Conservation (phyloP, 106 monocot species). For the Apostasia ramifera region DNA sequence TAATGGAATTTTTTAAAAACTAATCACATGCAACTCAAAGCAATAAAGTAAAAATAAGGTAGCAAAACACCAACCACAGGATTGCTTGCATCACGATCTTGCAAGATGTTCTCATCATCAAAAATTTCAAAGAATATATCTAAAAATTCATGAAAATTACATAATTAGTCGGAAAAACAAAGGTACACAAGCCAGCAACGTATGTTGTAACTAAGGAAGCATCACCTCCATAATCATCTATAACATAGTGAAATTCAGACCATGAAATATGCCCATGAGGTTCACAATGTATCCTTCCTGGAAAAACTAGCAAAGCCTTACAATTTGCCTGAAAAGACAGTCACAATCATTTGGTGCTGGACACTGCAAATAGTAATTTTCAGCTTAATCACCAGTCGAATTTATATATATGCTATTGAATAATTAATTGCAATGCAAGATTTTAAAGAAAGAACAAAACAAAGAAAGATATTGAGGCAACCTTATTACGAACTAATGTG, state of each 20-base stretch:
- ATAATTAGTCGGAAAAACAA: conserved; percentile 7
- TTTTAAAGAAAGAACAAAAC: no score
- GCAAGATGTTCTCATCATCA: conserved; percentile 58
- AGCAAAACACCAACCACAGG: conserved; percentile 48
- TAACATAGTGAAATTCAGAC: conserved; percentile 61
- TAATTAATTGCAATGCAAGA: no score
- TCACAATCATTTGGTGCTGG: background rate
- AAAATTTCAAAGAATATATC: conserved; percentile 75
- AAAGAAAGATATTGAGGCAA: no score
- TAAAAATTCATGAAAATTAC: conserved; percentile 16
- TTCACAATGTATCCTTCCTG: conserved; percentile 60
- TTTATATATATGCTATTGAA: no score
- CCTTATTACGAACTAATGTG: no score
- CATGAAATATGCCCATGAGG: conserved; percentile 65
- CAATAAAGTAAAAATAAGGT: background rate
- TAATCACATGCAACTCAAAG: background rate
- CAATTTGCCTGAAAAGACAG: conserved; percentile 39
- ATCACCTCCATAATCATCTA: conserved; percentile 84
- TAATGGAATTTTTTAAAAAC: background rate
- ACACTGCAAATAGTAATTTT: background rate
- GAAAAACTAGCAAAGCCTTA: conserved; percentile 70
- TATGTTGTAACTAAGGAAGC: background rate
- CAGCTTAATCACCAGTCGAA: no score
- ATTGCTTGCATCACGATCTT: conserved; percentile 47
- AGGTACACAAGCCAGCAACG: background rate